Base-by-base conservation (phyloP, 1,139 yeast genomes). In the Yamadazyma blattariae region DNA sequence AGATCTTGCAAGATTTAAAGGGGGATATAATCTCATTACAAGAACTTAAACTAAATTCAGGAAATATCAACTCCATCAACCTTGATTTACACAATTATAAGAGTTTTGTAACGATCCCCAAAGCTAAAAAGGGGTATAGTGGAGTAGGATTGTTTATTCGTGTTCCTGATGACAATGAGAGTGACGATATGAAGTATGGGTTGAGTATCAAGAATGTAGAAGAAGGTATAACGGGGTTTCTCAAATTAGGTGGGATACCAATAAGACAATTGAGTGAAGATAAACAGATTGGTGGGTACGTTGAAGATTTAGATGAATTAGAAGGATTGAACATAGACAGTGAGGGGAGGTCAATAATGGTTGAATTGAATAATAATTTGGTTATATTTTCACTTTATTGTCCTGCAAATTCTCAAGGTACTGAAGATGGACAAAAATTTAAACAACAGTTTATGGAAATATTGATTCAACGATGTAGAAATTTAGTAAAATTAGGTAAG, bases 61-160 rank as follows among this genome's bases (percentile, higher is more conserved):
- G 60, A 10, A 74, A 73, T 35, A 48, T 83, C 64, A 28, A 61
- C 50, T 33, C 66, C 45, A 41, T 56, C 14, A 54, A 57, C 25
- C 68, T 86, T 0, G 67, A 73, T 37, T 60, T 86, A 0, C 61
- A 68, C 1, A 76, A 79, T 2, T 90, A 71, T 50, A 62, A 70
- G 22, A 71, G 87, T 1, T 92, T 79, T 48, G 76, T 89, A 25
- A 69, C 94, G 0, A 62, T 88, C 15, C 95, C 97, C 0, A 55
- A 56, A 9, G 41, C 53, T 2, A 80, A 77, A 50, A 84, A 80
- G 52, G 97, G 97, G 0, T 92, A 92, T 55, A 78, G 94, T 41
- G 98, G 98, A 0, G 97, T 92, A 2, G 95, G 90, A 0, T 73
- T 92, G 2, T 90, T 87, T 58, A 77, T 90, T 3, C 64, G 89